Base-by-base conservation (phyloP, 208 protist species). In the Strigomonas galati region DNA sequence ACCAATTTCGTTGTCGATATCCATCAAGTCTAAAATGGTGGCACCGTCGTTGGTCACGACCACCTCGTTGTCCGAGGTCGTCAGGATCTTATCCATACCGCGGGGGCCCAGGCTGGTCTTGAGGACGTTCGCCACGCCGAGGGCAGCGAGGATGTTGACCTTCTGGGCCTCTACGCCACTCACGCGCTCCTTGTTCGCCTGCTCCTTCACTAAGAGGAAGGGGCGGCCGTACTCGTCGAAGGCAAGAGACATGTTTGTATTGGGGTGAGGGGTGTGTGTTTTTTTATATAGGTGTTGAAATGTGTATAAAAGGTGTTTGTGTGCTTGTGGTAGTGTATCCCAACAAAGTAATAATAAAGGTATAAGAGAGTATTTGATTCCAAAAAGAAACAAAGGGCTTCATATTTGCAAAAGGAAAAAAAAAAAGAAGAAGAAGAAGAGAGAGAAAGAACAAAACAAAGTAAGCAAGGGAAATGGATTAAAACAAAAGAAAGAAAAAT, bases 41-140 rank as follows among this genome's bases (percentile, higher is more conserved):
- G 99, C 99, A 26, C 99, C 99, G 76, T 99, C 99, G 75, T 99
- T 99, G 1, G 98, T 99, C 24, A 99, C 93, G 0, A 98, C 98
- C 10, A 99, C 96, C 58, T 99, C 98, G 53, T 98, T 98, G 77
- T 99, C 98, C 19, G 92, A 89, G 30, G 85, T 96, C 15, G 99
- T 97, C n/a, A 99, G 84, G 59, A 99, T 98, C 78, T 99, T 99
- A 66, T 99, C 97, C 97, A 99, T 99, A 48, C 94, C 93, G 24
- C 92, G 92, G 15, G 99, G 98, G 19, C 99, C 99, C 1, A 99
- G 93, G 60, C 97, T 99, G 27, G 95, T 98, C 43, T 91, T 88
- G 40, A 99, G 83, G 35, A 98, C 98, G 74, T 98, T 98, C 14
- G 98, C 93, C 6, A 99, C 89, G 30, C 92, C 85, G 44, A 93